Conservation (phyloP, 768 basidiomycete species). For the Tubosaeta sp. region DNA sequence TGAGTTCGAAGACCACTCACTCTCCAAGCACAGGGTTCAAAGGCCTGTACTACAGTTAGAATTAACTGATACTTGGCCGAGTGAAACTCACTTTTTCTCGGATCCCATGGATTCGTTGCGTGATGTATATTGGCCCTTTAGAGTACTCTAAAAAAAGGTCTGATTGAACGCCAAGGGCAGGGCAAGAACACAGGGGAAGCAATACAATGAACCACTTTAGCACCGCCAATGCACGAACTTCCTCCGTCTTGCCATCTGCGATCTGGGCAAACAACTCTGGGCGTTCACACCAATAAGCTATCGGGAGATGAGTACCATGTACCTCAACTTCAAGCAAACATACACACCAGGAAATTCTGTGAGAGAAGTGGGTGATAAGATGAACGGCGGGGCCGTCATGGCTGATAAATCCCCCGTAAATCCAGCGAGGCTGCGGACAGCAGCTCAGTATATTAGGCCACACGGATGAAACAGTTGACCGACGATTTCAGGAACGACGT, state of each 20-base stretch:
- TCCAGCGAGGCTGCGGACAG: conserved; percentile 60
- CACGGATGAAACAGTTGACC: conserved; percentile 26
- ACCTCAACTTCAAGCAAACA: not conserved
- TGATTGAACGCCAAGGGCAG: conserved; percentile 2
- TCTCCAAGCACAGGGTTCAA: conserved; percentile 95
- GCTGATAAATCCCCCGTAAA: conserved; percentile 86
- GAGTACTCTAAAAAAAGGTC: conserved; percentile 57
- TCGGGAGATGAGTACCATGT: conserved; percentile 3
- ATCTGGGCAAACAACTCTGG: conserved; percentile 88
- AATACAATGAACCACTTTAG: conserved; percentile 90
- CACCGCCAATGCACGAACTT: conserved; percentile 75
- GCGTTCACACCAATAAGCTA: conserved; percentile 97
- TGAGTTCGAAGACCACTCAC: conserved; percentile 41
- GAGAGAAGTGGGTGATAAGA: conserved; percentile 84
- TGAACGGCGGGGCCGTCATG: conserved; percentile 85
- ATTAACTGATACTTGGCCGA: not conserved
- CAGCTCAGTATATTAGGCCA: conserved; percentile 1
- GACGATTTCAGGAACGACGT: conserved; percentile 88
- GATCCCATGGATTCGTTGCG: conserved; percentile 94
- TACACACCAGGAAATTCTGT: conserved; percentile 85
- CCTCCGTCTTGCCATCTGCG: conserved; percentile 66
- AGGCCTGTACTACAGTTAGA: conserved; percentile 49
- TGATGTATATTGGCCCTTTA: conserved; percentile 94
- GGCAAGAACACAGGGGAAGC: not conserved
- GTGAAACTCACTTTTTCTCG: conserved; percentile 81